Evolutionary conservation across 768 basidiomycete genomes (phyloP).

Genomic region (Suillus variegatus): DNA sequence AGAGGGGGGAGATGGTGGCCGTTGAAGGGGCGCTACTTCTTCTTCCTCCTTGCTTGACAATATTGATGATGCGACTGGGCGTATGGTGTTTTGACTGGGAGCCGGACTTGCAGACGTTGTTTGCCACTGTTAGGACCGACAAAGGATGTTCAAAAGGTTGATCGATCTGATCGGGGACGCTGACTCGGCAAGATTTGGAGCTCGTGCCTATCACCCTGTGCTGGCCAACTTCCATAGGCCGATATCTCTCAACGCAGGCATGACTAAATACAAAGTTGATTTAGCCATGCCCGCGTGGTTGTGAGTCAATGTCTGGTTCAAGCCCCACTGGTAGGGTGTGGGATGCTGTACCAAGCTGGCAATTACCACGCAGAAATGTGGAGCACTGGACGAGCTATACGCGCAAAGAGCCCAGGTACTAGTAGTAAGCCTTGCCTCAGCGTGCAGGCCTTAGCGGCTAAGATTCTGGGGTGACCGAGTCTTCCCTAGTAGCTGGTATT

Average conservation of each 20-base stretch:
- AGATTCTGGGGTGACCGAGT: no score
- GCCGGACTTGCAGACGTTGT: constrained; percentile 7
- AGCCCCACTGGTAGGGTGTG: neutral
- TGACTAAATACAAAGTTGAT: no score
- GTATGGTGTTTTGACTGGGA: neutral
- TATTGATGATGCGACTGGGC: constrained; percentile 12
- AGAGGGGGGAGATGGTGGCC: constrained; percentile 70
- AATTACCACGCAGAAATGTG: neutral
- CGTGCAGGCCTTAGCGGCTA: no score
- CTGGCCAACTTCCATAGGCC: no score
- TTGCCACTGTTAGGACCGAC: constrained; percentile 26
- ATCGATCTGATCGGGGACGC: no score
- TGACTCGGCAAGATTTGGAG: no score
- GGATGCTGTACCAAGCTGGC: neutral
- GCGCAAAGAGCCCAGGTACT: neutral
- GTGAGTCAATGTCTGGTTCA: neutral
- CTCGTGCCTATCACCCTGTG: no score
- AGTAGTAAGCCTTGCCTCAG: neutral
- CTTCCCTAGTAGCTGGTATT: no score
- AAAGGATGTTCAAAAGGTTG: neutral
- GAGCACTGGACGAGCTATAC: neutral
- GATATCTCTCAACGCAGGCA: no score
- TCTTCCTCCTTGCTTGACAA: constrained; percentile 51
- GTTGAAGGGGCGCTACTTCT: constrained; percentile 54
- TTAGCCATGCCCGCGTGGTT: no score